A percentile compares a stretch with the other conserved stretches of the same genome.
These are phyloP conservation scores for Ophiocordyceps polyrhachis-furcata DNA, from an alignment of 2,329 filamentous ascomycete genomes.

Conservation along the genomic window DNA sequence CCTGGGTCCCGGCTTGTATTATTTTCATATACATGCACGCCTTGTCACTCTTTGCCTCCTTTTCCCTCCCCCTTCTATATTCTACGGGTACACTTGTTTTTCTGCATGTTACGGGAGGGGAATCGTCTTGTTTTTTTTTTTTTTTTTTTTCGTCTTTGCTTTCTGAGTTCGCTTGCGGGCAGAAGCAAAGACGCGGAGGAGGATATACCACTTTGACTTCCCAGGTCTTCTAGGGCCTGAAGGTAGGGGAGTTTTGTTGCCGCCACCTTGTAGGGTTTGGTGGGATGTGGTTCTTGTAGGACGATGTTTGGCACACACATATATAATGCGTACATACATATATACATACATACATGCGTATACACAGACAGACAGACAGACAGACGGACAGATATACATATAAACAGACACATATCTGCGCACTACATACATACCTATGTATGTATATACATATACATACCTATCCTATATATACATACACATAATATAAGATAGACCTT, in stretches of 20 bases:
- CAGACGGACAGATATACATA: too few species aligned
- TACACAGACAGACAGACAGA: too few species aligned
- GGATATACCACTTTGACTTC: background rate
- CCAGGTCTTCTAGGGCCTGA: background rate
- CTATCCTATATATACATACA: too few species aligned
- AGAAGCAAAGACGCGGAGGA: background rate
- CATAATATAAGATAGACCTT: too few species aligned
- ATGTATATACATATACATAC: too few species aligned
- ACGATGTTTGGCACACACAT: too few species aligned
- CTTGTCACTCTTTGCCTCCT: background rate
- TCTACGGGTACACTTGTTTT: background rate
- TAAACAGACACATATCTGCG: too few species aligned
- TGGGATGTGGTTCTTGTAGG: too few species aligned
- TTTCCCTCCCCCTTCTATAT: background rate
- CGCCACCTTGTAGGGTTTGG: background rate
- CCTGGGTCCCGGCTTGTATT: background rate
- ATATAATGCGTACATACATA: too few species aligned
- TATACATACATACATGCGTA: too few species aligned
- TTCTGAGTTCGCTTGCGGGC: too few species aligned
- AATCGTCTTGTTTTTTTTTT: background rate
- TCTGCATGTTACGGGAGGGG: background rate
- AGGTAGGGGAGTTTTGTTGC: background rate
- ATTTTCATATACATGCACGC: background rate
- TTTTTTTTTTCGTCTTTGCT: background rate
- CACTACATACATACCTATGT: too few species aligned